Conservation (phyloP, 768 basidiomycete species). For the Cyathus striatus region DNA sequence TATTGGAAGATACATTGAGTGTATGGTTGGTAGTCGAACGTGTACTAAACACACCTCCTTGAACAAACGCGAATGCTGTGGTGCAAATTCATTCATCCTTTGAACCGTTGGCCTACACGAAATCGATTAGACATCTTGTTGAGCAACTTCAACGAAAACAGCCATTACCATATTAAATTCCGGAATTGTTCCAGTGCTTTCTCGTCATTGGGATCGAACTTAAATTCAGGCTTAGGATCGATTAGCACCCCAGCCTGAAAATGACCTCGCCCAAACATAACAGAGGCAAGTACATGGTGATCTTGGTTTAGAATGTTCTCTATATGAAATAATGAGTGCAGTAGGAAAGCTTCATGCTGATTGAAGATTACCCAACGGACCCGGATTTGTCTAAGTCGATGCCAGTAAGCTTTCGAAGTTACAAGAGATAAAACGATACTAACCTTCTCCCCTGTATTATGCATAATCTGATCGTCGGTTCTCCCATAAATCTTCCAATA, state of each 20-base stretch:
- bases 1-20: constrained; percentile 4
- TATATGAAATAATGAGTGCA: constrained; percentile 15
- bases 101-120: constrained; percentile 20
- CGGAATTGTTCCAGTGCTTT: constrained; percentile 11
- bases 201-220: constrained; percentile 15
- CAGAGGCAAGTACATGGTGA: constrained; percentile 20
- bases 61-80: constrained; percentile 35
- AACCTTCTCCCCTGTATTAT: too few species aligned
- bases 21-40: neutral
- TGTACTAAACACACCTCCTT: constrained; percentile 23
- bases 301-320: constrained; percentile 28
- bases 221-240: constrained; percentile 15
- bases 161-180: constrained; percentile 12
- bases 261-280: constrained; percentile 21
- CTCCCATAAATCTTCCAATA: too few species aligned
- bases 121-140: neutral
- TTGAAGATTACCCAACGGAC: constrained; percentile 27
- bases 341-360: constrained; percentile 9
- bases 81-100: constrained; percentile 31
- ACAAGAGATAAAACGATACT: constrained; percentile 5
- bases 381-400: constrained; percentile 23
- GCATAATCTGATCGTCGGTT: too few species aligned
- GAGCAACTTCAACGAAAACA: neutral
- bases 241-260: constrained; percentile 27
- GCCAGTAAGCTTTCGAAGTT: neutral